These are phyloP conservation scores for Starmerella roubikii DNA, from an alignment of 805 yeast genomes.

Conservation along the genomic window DNA sequence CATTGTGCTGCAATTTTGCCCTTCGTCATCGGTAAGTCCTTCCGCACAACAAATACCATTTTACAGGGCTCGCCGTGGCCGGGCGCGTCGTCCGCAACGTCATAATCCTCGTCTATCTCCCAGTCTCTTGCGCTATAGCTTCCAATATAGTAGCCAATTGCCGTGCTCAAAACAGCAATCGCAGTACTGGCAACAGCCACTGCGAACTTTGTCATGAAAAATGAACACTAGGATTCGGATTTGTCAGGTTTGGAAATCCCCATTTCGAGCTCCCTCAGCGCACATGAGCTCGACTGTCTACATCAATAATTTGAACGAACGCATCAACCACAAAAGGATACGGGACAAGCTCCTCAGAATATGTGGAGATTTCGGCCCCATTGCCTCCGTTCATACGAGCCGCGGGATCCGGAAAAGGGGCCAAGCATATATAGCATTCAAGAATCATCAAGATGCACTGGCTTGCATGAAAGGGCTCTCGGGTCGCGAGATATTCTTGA, in stretches of 20 bases:
- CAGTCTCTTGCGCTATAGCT: background rate
- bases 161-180: background rate
- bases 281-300: constrained; percentile 38
- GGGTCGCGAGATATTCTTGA: constrained; percentile 33
- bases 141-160: constrained; percentile 6
- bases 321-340: constrained; percentile 40
- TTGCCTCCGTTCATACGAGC: constrained; percentile 42
- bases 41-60: constrained; percentile 79
- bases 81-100: constrained; percentile 4
- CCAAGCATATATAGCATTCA: constrained; percentile 64
- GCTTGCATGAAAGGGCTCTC: constrained; percentile 32
- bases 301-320: constrained; percentile 60
- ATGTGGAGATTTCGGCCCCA: constrained; percentile 36
- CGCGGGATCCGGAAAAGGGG: constrained; percentile 58
- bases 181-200: background rate
- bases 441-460: constrained; percentile 31
- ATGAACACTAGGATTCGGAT: no score
- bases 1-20: constrained; percentile 98
- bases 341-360: constrained; percentile 31
- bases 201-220: no score
- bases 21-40: constrained; percentile 80
- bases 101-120: constrained; percentile 9
- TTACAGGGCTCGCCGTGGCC: constrained; percentile 18
- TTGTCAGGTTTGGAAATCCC: no score
- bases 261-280: no score